These are phyloP conservation scores for Aspergillus sergii DNA, from an alignment of 2,329 filamentous ascomycete species.

Conservation along the genomic window DNA sequence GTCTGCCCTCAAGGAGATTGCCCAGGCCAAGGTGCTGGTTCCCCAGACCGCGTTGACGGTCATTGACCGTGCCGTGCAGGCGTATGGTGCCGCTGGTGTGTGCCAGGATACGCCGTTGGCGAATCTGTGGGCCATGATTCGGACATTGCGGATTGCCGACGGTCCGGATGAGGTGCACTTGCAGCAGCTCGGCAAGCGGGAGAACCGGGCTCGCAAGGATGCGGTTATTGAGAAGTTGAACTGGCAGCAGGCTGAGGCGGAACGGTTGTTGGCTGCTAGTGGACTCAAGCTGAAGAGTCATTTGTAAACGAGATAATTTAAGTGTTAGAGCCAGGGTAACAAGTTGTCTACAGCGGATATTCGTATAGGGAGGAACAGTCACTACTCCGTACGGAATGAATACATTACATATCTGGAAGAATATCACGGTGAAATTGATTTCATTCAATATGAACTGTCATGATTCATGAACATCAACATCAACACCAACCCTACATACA, in stretches of 20 bases:
- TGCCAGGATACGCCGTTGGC: conserved; percentile 93
- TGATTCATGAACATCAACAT: conserved; percentile 2
- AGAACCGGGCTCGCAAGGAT: conserved; percentile 55
- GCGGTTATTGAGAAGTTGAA: conserved; percentile 44
- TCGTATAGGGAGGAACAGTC: background rate
- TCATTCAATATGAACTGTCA: background rate
- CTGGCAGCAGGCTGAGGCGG: conserved; percentile 44
- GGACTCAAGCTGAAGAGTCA: conserved; percentile 38
- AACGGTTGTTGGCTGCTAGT: conserved; percentile 39
- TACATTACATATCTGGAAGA: background rate
- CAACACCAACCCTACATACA: conserved; percentile 2
- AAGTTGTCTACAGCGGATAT: background rate
- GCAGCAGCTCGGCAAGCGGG: conserved; percentile 57
- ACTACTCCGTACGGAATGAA: background rate
- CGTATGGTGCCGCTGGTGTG: conserved; percentile 87
- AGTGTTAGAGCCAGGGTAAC: background rate
- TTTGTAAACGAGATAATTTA: conserved; percentile 25
- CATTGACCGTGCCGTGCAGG: conserved; percentile 92
- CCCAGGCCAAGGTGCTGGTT: conserved; percentile 90
- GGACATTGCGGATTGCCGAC: conserved; percentile 84
- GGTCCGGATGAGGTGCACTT: conserved; percentile 96
- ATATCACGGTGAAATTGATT: conserved; percentile 1
- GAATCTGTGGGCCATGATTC: conserved; percentile 75
- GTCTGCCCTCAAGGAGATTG: conserved; percentile 87
- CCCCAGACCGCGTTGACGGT: conserved; percentile 80